Percentiles rank a stretch among this genome's conserved stretches.
These are phyloP conservation scores for Lactarius trivialis DNA, from an alignment of 768 basidiomycete genomes.

Conservation along the genomic window DNA sequence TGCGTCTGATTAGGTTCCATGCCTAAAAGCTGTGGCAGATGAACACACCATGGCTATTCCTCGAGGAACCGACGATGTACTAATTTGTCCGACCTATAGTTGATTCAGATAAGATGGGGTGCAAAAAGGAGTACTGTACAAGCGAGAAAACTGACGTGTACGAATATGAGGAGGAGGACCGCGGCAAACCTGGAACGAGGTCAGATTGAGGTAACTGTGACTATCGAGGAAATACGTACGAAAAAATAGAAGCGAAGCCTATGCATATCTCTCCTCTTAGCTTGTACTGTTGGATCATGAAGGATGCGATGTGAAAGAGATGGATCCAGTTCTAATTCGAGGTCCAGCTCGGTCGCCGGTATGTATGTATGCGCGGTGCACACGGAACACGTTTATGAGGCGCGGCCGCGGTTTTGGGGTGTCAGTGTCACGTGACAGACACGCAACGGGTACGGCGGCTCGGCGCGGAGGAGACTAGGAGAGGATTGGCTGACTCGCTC, in stretches of 20 bases:
- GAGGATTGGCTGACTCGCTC: not conserved
- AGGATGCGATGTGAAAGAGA: slow-evolving; percentile 1
- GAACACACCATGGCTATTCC: slow-evolving; percentile 62
- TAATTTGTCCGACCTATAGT: slow-evolving; percentile 72
- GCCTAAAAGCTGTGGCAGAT: slow-evolving; percentile 9
- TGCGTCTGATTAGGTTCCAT: slow-evolving; percentile 20
- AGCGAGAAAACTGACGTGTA: slow-evolving; percentile 51
- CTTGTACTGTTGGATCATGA: slow-evolving; percentile 10
- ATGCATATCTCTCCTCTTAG: slow-evolving; percentile 79
- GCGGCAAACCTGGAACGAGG: slow-evolving; percentile 38
- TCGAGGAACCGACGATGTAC: slow-evolving; percentile 64
- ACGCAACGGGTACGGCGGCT: too few species aligned
- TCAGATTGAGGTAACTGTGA: slow-evolving; percentile 25
- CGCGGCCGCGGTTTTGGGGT: not conserved
- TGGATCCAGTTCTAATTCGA: not conserved
- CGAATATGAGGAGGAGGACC: slow-evolving; percentile 66
- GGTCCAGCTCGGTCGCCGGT: not conserved
- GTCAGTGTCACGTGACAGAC: slow-evolving; percentile 5
- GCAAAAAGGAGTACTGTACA: slow-evolving; percentile 15
- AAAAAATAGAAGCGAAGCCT: slow-evolving; percentile 61
- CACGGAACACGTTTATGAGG: slow-evolving; percentile 43
- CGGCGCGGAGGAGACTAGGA: not conserved
- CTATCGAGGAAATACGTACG: slow-evolving; percentile 41
- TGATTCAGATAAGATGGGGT: slow-evolving; percentile 25
- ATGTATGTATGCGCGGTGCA: slow-evolving; percentile 4